A percentile compares a stretch with the other conserved stretches of the same genome.
Conservation (phyloP, 2,329 filamentous ascomycete species). For the Iodosphaeria phyllophila region DNA sequence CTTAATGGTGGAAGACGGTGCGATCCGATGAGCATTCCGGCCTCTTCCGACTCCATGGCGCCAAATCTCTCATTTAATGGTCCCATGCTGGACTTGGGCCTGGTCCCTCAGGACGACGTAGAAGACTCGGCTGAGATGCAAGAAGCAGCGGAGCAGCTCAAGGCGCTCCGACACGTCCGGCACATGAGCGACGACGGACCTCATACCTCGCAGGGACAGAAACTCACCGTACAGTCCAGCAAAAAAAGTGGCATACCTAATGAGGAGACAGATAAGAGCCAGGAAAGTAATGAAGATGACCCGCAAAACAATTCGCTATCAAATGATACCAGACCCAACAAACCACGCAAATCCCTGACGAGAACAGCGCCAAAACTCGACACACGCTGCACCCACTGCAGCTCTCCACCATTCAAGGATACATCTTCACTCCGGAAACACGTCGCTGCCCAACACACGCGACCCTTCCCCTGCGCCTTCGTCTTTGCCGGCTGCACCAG, state of each 20-base stretch:
- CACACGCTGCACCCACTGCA: slow-evolving; percentile 40
- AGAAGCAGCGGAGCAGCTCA: slow-evolving; percentile 47
- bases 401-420: slow-evolving; percentile 47
- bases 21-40: slow-evolving; percentile 10
- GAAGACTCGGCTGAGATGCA: slow-evolving; percentile 54
- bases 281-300: slow-evolving; percentile 20
- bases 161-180: slow-evolving; percentile 44
- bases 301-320: slow-evolving; percentile 15
- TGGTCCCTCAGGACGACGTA: slow-evolving; percentile 26
- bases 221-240: too few species aligned
- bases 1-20: slow-evolving; percentile 8
- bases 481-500: slow-evolving; percentile 67
- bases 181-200: slow-evolving; percentile 28
- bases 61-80: too few species aligned
- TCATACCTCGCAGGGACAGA: too few species aligned
- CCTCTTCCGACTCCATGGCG: slow-evolving; percentile 11
- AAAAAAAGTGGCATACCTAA: too few species aligned
- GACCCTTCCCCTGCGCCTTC: slow-evolving; percentile 73
- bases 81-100: too few species aligned
- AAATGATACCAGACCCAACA: slow-evolving; percentile 19
- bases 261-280: too few species aligned
- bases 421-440: slow-evolving; percentile 47
- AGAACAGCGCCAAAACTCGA: slow-evolving; percentile 35
- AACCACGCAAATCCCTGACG: slow-evolving; percentile 26
- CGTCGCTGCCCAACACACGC: slow-evolving; percentile 47